Percentiles rank a stretch among this genome's conserved stretches.
These are phyloP conservation scores for Diplodia intermedia DNA, from an alignment of 2,329 filamentous ascomycete species.

Conservation along the genomic window DNA sequence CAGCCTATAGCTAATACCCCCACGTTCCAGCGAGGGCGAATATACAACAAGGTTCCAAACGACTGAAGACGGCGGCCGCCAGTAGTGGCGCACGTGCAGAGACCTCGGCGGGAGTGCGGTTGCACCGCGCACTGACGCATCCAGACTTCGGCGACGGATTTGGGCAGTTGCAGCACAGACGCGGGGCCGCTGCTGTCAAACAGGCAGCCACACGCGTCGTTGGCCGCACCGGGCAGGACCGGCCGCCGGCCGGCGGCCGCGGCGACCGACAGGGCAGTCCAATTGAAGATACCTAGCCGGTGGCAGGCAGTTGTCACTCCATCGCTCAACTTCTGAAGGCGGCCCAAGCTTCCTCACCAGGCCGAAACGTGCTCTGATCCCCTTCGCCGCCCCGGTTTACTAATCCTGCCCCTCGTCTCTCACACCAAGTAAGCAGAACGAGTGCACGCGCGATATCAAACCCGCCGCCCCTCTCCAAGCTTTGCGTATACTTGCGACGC, in stretches of 20 bases:
- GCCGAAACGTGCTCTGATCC: conserved; percentile 22
- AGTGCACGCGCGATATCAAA: conserved; percentile 5
- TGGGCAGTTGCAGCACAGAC: conserved; percentile 4
- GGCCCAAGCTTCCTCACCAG: conserved; percentile 8
- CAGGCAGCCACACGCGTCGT: conserved; percentile 4
- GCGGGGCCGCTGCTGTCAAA: conserved; percentile 9
- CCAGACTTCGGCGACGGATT: conserved; percentile 14
- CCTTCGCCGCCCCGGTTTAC: background rate
- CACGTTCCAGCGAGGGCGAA: background rate
- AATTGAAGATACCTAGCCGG: no score
- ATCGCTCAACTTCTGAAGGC: background rate
- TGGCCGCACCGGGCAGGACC: background rate
- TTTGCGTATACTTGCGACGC: background rate
- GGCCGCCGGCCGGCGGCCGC: background rate
- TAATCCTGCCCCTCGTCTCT: background rate
- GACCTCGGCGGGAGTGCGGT: background rate
- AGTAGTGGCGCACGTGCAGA: background rate
- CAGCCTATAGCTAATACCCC: conserved; percentile 25
- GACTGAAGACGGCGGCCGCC: conserved; percentile 1
- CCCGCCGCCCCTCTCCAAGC: background rate
- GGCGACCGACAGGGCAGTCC: background rate
- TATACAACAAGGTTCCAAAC: conserved; percentile 7
- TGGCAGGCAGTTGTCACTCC: conserved; percentile 1
- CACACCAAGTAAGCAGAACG: background rate
- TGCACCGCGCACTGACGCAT: conserved; percentile 1